These are phyloP conservation scores for Agroathelia rolfsii DNA, from an alignment of 1,284 basidiomycete species.

Conservation along the genomic window DNA sequence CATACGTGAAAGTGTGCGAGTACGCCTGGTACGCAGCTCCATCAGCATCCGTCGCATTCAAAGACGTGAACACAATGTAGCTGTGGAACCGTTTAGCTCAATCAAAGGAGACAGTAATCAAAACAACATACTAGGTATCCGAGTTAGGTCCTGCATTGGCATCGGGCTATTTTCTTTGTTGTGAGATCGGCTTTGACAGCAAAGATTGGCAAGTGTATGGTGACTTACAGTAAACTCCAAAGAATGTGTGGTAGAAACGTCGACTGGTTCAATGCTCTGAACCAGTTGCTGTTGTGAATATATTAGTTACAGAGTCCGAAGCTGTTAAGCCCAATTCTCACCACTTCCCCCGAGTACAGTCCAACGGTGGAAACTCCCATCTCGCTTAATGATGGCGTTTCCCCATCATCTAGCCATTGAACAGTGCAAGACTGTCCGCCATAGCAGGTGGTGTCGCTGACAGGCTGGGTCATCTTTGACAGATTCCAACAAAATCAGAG, in stretches of 20 bases:
- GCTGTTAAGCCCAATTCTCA: slow-evolving; percentile 22
- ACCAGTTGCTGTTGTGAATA: slow-evolving; percentile 18
- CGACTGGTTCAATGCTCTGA: slow-evolving; percentile 29
- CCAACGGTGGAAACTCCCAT: slow-evolving; percentile 43
- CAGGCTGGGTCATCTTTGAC: slow-evolving; percentile 40
- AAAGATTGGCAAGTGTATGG: not conserved
- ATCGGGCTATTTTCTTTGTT: slow-evolving; percentile 18
- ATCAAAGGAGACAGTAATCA: not conserved
- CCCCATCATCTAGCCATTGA: slow-evolving; percentile 53
- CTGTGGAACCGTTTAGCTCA: slow-evolving; percentile 20
- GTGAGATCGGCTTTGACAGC: not conserved
- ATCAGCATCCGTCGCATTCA: slow-evolving; percentile 26
- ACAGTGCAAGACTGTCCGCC: slow-evolving; percentile 44
- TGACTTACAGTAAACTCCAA: slow-evolving; percentile 28
- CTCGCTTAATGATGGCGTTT: slow-evolving; percentile 32
- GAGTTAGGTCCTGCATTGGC: slow-evolving; percentile 43
- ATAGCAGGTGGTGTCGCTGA: slow-evolving; percentile 30
- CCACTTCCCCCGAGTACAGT: slow-evolving; percentile 44
- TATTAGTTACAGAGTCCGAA: slow-evolving; percentile 13
- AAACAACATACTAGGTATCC: slow-evolving; percentile 35
- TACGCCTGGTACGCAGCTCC: slow-evolving; percentile 31
- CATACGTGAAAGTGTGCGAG: slow-evolving; percentile 48
- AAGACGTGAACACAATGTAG: slow-evolving; percentile 48
- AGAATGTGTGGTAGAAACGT: slow-evolving; percentile 24
- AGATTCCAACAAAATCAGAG: slow-evolving; percentile 2